Percentiles rank a stretch among this genome's conserved stretches.
Evolutionary conservation across 805 yeast species (phyloP).

Genomic region (Gaillardinia entomophila): DNA sequence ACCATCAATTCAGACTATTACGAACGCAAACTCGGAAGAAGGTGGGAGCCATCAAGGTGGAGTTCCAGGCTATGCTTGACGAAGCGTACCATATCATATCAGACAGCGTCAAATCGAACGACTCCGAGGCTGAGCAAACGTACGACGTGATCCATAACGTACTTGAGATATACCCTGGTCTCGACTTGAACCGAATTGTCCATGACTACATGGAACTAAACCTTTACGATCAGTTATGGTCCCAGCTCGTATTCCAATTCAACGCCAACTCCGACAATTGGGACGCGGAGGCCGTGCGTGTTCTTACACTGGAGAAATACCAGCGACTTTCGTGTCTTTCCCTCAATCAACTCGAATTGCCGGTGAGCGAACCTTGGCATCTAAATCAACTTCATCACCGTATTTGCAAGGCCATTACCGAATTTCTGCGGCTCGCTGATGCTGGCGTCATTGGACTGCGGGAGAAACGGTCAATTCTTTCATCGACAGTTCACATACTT

Average conservation of each 20-base stretch:
- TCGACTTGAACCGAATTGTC: constrained; percentile 49
- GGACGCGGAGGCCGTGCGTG: constrained; percentile 19
- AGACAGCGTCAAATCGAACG: constrained; percentile 30
- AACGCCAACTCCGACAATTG: constrained; percentile 17
- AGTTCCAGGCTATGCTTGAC: constrained; percentile 27
- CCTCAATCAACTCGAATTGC: constrained; percentile 47
- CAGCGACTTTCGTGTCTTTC: constrained; percentile 34
- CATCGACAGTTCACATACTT: constrained; percentile 47
- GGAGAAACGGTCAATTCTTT: constrained; percentile 43
- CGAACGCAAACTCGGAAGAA: constrained; percentile 23
- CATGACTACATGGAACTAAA: constrained; percentile 69
- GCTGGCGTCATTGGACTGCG: constrained; percentile 33
- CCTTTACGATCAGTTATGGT: constrained; percentile 65
- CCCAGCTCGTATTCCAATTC: constrained; percentile 32
- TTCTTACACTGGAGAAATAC: constrained; percentile 27
- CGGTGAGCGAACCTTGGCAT: constrained; percentile 34
- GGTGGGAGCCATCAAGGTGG: constrained; percentile 18
- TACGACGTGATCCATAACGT: constrained; percentile 25
- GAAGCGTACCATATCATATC: constrained; percentile 32
- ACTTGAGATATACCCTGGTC: constrained; percentile 25
- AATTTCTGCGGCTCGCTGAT: constrained; percentile 44
- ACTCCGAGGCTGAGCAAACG: constrained; percentile 30
- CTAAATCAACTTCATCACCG: constrained; percentile 30
- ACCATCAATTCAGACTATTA: constrained; percentile 23
- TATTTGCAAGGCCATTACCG: constrained; percentile 45